Evolutionary conservation across 257 asterid species (phyloP).

Genomic region (Solanum clarkiae): DNA sequence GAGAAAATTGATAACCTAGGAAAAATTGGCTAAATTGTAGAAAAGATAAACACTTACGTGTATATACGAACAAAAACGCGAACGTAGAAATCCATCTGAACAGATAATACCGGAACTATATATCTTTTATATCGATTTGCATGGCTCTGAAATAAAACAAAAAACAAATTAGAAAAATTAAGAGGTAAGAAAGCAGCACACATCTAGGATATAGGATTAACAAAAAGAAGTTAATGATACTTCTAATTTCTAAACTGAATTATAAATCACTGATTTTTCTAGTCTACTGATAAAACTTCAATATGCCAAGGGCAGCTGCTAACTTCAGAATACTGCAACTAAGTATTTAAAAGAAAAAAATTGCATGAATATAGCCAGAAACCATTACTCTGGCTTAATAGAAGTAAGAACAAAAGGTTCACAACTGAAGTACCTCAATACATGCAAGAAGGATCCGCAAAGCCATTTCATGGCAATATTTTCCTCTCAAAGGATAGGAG

Average conservation of each 20-base stretch:
- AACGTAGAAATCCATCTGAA: constrained; percentile 94
- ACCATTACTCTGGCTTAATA: background rate
- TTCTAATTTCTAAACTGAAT: background rate
- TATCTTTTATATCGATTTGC: constrained; percentile 94
- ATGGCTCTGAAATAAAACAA: constrained; percentile 62
- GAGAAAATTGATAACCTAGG: background rate
- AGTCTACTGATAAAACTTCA: background rate
- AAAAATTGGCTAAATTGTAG: background rate
- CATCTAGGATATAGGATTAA: background rate
- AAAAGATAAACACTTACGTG: constrained; percentile 45
- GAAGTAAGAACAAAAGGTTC: background rate
- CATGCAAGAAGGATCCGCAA: constrained; percentile 91
- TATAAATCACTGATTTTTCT: background rate
- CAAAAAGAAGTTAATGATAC: background rate
- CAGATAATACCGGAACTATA: constrained; percentile 86
- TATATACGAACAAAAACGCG: constrained; percentile 91
- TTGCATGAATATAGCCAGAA: background rate
- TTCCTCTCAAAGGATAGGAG: constrained; percentile 87
- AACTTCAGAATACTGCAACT: background rate
- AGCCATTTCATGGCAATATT: constrained; percentile 97
- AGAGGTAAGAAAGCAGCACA: background rate
- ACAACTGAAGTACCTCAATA: constrained; percentile 58
- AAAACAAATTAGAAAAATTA: background rate
- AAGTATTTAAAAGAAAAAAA: background rate
- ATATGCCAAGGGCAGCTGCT: background rate